Conservation (phyloP, 2,329 filamentous ascomycete species). For the Calcarisporium arbuscula region DNA sequence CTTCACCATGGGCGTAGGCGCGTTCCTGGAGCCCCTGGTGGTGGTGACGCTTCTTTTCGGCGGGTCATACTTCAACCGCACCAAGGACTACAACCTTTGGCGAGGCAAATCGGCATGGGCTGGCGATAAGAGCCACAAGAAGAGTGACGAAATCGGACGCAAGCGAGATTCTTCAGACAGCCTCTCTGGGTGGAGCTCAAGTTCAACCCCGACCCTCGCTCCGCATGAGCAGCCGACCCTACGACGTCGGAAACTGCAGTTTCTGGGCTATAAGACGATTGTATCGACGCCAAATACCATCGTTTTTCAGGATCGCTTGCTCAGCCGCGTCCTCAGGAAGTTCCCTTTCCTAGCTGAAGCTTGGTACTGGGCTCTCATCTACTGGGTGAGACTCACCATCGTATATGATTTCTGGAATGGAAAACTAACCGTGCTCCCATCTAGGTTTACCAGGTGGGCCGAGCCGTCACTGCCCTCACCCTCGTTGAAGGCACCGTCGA, state of each 20-base stretch:
- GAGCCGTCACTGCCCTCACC: constrained; percentile 64
- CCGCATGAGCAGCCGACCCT: constrained; percentile 20
- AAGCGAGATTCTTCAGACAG: constrained; percentile 20
- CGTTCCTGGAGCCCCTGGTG: constrained; percentile 34
- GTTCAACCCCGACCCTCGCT: constrained; percentile 19
- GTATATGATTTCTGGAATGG: not conserved
- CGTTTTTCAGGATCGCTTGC: constrained; percentile 23
- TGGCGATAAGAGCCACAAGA: constrained; percentile 18
- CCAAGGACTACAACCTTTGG: constrained; percentile 28
- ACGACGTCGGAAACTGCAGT: constrained; percentile 26
- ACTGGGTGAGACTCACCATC: constrained; percentile 53
- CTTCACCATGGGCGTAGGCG: constrained; percentile 30
- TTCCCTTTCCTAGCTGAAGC: constrained; percentile 69
- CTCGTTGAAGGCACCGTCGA: constrained; percentile 62
- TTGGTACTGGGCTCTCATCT: constrained; percentile 73
- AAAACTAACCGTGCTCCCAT: not conserved
- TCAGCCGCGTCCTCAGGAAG: constrained; percentile 50
- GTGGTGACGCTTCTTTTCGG: constrained; percentile 37
- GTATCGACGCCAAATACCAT: constrained; percentile 26
- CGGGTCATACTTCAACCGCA: constrained; percentile 38
- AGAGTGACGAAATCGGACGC: constrained; percentile 20
- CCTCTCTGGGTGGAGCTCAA: constrained; percentile 16
- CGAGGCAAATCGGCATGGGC: constrained; percentile 15
- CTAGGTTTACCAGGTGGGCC: constrained; percentile 67
- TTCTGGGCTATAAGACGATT: constrained; percentile 23